Conservation (phyloP, 805 yeast genomes). For the fission yeast (Schizosaccharomyces pombe) region ASM294v3 CU329670.1:3340501-3341000, state of each 20-base stretch:
- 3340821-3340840: constrained; percentile 57
- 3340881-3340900: constrained; percentile 79
- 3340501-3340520: constrained; percentile 81
- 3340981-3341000: constrained; percentile 89
- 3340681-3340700: constrained; percentile 74
- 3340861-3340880: constrained; percentile 83
- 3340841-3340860: constrained; percentile 42
- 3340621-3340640: constrained; percentile 72
- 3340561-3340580: constrained; percentile 90
- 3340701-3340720: constrained; percentile 92
- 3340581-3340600: constrained; percentile 78
- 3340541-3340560: constrained; percentile 80
- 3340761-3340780: constrained; percentile 70
- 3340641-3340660: constrained; percentile 72
- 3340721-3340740: constrained; percentile 82
- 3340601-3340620: constrained; percentile 95
- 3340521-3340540: constrained; percentile 83
- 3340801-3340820: constrained; percentile 98
- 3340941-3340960: constrained; percentile 79
- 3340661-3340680: constrained; percentile 59
- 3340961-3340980: constrained; percentile 85
- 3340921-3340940: constrained; percentile 87
- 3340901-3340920: constrained; percentile 93
- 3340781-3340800: constrained; percentile 69
- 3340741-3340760: constrained; percentile 74